phyloP scores from a whole-genome alignment of 176 grass and related monocot species.

The Phoenix dactylifera region DNA sequence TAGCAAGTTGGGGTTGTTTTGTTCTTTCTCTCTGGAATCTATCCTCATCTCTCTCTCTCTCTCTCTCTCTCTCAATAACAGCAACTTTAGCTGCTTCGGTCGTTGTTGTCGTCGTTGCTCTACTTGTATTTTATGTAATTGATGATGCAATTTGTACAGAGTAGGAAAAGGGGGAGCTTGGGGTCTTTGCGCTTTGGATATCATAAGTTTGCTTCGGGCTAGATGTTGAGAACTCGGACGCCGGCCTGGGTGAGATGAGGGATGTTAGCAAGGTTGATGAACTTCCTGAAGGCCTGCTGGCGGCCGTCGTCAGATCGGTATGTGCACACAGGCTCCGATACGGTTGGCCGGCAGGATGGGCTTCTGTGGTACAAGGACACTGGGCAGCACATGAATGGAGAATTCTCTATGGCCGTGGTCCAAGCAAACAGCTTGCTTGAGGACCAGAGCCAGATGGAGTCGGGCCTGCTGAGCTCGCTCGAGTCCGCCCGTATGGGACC shows the following conservation, averaged over 20 bases:
- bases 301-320: background rate
- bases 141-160: background rate
- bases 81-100: too few species aligned
- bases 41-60: too few species aligned
- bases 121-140: background rate
- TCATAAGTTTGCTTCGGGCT: background rate
- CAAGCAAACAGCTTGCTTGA: slow-evolving; percentile 28
- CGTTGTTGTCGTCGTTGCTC: too few species aligned
- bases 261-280: slow-evolving; percentile 23
- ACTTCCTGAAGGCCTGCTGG: slow-evolving; percentile 17
- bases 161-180: background rate
- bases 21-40: too few species aligned
- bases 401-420: slow-evolving; percentile 26
- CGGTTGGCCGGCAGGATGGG: slow-evolving; percentile 18
- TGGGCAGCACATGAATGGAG: slow-evolving; percentile 18
- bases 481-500: slow-evolving; percentile 20
- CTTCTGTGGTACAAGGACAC: slow-evolving; percentile 28
- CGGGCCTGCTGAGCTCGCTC: slow-evolving; percentile 10
- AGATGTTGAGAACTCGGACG: slow-evolving; percentile 12
- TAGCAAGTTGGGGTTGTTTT: too few species aligned
- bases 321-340: background rate
- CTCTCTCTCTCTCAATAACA: too few species aligned
- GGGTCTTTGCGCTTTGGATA: background rate
- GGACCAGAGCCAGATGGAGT: slow-evolving; percentile 25
- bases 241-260: slow-evolving; percentile 19